Conservation (phyloP, 1,139 yeast species). For the Scheffersomyces parashehatae region DNA sequence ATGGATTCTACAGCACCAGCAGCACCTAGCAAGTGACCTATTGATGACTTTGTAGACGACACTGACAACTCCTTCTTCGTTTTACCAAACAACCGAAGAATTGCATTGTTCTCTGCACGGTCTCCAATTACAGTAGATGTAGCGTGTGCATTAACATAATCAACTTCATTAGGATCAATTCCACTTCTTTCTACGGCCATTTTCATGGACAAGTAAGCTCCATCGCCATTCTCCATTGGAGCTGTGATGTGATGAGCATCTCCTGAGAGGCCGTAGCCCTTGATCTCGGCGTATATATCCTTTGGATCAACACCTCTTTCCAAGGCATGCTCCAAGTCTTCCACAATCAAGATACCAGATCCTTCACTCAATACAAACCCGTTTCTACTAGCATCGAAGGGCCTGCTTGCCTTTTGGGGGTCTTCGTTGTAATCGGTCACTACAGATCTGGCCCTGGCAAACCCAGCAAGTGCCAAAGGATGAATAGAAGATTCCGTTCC, state of each 20-base stretch:
- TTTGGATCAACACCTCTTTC: conserved; percentile 54
- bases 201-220: conserved; percentile 82
- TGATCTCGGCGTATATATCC: conserved; percentile 74
- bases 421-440: conserved; percentile 61
- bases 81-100: conserved; percentile 48
- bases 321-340: conserved; percentile 74
- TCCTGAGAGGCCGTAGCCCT: conserved; percentile 88
- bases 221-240: conserved; percentile 79
- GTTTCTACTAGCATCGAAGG: conserved; percentile 74
- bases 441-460: conserved; percentile 85
- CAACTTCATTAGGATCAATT: conserved; percentile 48
- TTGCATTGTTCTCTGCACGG: conserved; percentile 80
- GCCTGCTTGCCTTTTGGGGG: conserved; percentile 75
- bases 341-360: conserved; percentile 76
- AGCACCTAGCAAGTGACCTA: conserved; percentile 93
- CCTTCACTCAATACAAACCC: conserved; percentile 98
- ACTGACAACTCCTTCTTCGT: conserved; percentile 39
- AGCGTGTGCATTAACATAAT: conserved; percentile 93
- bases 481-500: conserved; percentile 88
- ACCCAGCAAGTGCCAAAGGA: conserved; percentile 88
- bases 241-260: conserved; percentile 95
- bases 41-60: conserved; percentile 87
- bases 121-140: conserved; percentile 93
- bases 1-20: conserved; percentile 94
- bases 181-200: conserved; percentile 63